Evolutionary conservation across 1,284 basidiomycete genomes (phyloP), one percentile per base, ranked within the genome.

Genomic region (Amylostereum areolatum): DNA sequence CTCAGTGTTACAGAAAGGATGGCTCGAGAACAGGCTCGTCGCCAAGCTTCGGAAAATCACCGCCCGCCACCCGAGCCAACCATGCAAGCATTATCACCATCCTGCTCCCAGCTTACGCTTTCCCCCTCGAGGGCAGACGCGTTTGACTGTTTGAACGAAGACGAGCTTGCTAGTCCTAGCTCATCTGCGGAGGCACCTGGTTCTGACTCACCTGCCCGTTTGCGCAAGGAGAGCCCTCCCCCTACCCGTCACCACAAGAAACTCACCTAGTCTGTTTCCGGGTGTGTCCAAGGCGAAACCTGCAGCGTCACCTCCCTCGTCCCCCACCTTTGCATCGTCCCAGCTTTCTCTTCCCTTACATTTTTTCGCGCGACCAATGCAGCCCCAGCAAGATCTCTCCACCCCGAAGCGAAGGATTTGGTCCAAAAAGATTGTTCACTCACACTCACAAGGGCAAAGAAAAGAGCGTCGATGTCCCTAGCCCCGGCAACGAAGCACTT

Each of bases 381-480:
- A 40, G 51, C 31, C 49, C 47, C 11, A 50, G 46, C 41, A 47
- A 47, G 27, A 60, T 58, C 52, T 42, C 50, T 12, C 46, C 45
- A n/a, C 35, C 52, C 5, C 56, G 44, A 36, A 45, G 48, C 18
- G 55, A 57, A 49, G 62, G 62, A 50, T 62, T 63, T n/a, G 61
- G 62, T 4, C 53, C 65, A 6, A 58, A 61, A 29, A 59, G 57
- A 34, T 41, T 69, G 3, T 69, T 68, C 18, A 18, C 18, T 18
- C 18, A 18, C 41, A 55, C 56, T 2, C 49, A 60, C 29, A 68
- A 67, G 46, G 64, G 65, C 24, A 68, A 66, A 46, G 66, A 55
- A 5, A 55, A 62, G 29, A 55, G 48, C 25, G 55, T 58, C 27
- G 36, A 47, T 5, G 7, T 27, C n/a, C 33, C 43, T 5, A 52